Percentiles rank a stretch among this genome's conserved stretches.
Evolutionary conservation across 345 rosid genomes (phyloP).

Genomic region (Alliaria petiolata): DNA sequence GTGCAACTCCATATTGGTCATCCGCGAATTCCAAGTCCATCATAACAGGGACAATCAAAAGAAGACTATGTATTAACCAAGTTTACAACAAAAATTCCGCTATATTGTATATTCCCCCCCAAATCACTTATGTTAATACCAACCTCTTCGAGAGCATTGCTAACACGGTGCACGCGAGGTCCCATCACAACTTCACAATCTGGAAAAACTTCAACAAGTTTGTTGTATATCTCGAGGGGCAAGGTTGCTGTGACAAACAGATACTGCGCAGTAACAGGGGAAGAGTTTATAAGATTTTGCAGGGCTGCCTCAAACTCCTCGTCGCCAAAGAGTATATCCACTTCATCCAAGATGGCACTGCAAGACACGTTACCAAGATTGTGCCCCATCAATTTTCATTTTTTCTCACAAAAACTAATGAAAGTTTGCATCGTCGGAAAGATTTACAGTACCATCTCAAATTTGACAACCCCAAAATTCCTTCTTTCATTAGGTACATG

Average conservation of each 20-base stretch:
- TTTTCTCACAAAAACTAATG: background rate
- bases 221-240: constrained; percentile 77
- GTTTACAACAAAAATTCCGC: background rate
- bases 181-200: constrained; percentile 90
- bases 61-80: constrained; percentile 3
- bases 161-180: constrained; percentile 85
- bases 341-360: constrained; percentile 89
- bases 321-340: constrained; percentile 77
- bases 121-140: constrained; percentile 8
- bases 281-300: constrained; percentile 61
- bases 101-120: background rate
- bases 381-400: background rate
- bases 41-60: background rate
- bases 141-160: constrained; percentile 88
- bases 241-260: constrained; percentile 94
- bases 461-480: constrained; percentile 56
- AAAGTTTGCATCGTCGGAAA: constrained; percentile 3
- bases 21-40: background rate
- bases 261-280: constrained; percentile 71
- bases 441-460: constrained; percentile 55
- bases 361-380: constrained; percentile 25
- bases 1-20: constrained; percentile 8
- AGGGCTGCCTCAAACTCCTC: constrained; percentile 77
- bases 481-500: constrained; percentile 71
- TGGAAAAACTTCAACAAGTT: constrained; percentile 77